Conservation (phyloP, 164 flowering plant species). For the Vitis riparia region DNA sequence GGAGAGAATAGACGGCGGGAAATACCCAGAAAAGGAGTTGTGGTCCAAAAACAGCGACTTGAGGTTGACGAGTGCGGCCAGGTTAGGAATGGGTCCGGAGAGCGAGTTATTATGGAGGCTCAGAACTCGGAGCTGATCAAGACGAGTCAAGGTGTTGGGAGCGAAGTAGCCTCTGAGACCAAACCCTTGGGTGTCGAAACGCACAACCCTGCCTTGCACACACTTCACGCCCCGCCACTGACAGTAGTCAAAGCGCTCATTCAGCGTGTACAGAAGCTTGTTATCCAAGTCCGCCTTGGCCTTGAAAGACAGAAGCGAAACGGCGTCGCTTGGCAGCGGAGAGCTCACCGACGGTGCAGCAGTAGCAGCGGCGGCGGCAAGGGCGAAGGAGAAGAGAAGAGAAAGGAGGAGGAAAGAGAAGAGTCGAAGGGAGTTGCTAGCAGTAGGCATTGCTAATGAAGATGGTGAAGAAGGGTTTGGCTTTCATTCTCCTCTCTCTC, state of each 20-base stretch:
- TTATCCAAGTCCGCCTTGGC: conserved; percentile 33
- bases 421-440: not conserved
- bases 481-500: not conserved
- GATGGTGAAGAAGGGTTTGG: not conserved
- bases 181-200: conserved; percentile 20
- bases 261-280: conserved; percentile 34
- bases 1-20: conserved; percentile 33
- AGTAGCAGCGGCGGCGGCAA: conserved; percentile 2
- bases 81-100: conserved; percentile 47
- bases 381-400: not conserved
- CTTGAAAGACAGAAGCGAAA: conserved; percentile 34
- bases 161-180: conserved; percentile 35
- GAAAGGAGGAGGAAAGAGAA: not conserved
- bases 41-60: conserved; percentile 30
- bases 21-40: conserved; percentile 34
- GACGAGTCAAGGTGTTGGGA: conserved; percentile 31
- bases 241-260: conserved; percentile 43
- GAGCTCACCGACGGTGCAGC: not conserved
- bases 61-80: conserved; percentile 35
- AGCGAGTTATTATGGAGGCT: conserved; percentile 43
- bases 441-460: not conserved
- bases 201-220: conserved; percentile 38
- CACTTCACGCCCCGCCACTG: conserved; percentile 46
- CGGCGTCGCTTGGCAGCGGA: conserved; percentile 33
- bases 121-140: conserved; percentile 49